These are phyloP conservation scores for Lactarius hatsudake DNA, from an alignment of 768 basidiomycete genomes.

Conservation along the genomic window DNA sequence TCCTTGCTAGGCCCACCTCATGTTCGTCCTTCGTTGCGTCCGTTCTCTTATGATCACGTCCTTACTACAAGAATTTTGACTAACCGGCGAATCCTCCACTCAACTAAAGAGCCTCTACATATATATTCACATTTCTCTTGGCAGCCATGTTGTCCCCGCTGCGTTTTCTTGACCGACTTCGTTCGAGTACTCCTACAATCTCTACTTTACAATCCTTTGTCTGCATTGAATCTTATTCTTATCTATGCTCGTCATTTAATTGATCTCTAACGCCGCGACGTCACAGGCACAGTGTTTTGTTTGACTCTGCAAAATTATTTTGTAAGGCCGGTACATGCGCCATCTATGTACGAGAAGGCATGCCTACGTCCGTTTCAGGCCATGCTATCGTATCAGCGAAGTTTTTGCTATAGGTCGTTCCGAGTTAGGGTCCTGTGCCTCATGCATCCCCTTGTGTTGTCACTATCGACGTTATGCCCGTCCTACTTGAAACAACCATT, in stretches of 20 bases:
- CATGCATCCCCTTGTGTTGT: neutral
- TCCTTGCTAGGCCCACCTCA: neutral
- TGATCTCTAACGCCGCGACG: constrained; percentile 4
- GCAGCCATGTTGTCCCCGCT: constrained; percentile 1
- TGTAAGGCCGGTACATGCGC: neutral
- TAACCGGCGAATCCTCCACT: neutral
- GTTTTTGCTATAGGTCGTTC: constrained; percentile 12
- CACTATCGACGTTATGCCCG: neutral
- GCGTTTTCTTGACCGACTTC: neutral
- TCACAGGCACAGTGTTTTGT: constrained; percentile 19
- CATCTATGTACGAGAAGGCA: neutral
- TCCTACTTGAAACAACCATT: neutral
- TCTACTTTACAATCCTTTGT: neutral
- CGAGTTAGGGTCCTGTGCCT: neutral
- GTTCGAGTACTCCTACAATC: neutral
- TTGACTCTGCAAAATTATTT: neutral
- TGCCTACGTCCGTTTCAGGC: neutral
- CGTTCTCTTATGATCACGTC: neutral
- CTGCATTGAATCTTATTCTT: neutral
- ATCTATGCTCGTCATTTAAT: constrained; percentile 11
- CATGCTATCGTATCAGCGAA: neutral
- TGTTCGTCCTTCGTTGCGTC: neutral
- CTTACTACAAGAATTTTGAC: neutral
- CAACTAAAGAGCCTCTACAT: neutral
- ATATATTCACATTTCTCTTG: neutral